Conservation (phyloP, 2,329 filamentous ascomycete genomes). For the Talaromyces funiculosus region DNA sequence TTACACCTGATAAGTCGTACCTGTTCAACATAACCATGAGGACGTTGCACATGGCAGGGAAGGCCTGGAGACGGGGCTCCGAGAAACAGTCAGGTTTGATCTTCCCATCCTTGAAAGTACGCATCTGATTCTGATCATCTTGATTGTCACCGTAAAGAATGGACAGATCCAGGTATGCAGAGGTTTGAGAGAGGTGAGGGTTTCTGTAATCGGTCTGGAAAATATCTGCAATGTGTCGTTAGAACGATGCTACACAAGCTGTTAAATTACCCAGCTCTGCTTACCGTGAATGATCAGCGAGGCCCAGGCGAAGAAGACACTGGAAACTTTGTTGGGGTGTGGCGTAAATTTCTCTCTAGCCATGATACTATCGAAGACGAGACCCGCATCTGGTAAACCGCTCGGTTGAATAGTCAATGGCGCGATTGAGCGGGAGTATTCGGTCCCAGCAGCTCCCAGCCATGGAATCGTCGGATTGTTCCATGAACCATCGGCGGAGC, state of each 20-base stretch:
- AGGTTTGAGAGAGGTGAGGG: constrained; percentile 58
- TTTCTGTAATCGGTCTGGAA: constrained; percentile 65
- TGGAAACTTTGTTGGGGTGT: constrained; percentile 68
- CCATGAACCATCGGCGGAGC: constrained; percentile 63
- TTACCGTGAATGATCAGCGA: constrained; percentile 66
- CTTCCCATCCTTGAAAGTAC: constrained; percentile 63
- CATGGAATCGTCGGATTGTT: constrained; percentile 64
- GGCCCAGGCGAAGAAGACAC: constrained; percentile 66
- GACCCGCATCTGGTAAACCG: constrained; percentile 60
- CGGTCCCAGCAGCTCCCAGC: constrained; percentile 61
- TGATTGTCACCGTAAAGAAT: constrained; percentile 62
- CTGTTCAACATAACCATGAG: constrained; percentile 65
- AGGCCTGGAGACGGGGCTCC: constrained; percentile 63
- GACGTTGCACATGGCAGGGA: constrained; percentile 66
- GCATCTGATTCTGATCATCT: constrained; percentile 46
- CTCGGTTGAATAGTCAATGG: constrained; percentile 56
- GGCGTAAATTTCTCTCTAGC: constrained; percentile 38
- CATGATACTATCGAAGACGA: constrained; percentile 43
- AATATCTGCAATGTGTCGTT: constrained; percentile 44
- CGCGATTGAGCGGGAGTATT: constrained; percentile 61
- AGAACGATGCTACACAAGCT: neutral
- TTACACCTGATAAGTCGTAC: constrained; percentile 2
- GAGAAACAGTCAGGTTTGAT: constrained; percentile 69
- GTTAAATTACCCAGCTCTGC: constrained; percentile 9
- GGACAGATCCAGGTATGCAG: constrained; percentile 65